Conservation (phyloP, 108 stramenopile genomes). For the Cylindrotheca fusiformis region DNA sequence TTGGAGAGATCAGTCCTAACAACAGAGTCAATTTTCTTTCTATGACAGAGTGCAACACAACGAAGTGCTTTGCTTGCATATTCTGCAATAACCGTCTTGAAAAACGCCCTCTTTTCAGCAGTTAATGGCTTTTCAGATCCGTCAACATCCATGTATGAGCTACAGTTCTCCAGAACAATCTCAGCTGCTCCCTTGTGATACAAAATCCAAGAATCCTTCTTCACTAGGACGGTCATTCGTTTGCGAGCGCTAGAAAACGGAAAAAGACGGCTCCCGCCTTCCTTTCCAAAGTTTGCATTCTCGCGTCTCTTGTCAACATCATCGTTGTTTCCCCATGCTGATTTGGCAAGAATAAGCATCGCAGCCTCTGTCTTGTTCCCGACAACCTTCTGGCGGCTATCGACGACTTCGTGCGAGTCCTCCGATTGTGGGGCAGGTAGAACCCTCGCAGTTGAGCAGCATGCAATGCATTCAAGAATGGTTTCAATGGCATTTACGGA, state of each 20-base stretch:
- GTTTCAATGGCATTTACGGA: slow-evolving; percentile 34
- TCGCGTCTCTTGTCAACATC: slow-evolving; percentile 50
- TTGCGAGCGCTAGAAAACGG: slow-evolving; percentile 64
- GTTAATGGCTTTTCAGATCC: slow-evolving; percentile 56
- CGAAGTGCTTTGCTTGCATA: slow-evolving; percentile 60
- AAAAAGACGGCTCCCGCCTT: slow-evolving; percentile 61
- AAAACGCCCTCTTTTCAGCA: slow-evolving; percentile 41
- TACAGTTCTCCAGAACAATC: slow-evolving; percentile 53
- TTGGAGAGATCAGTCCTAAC: slow-evolving; percentile 19
- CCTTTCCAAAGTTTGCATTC: slow-evolving; percentile 51
- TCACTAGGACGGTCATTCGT: slow-evolving; percentile 70
- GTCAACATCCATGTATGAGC: slow-evolving; percentile 50
- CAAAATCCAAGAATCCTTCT: slow-evolving; percentile 38
- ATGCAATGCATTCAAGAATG: slow-evolving; percentile 58
- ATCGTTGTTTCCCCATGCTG: slow-evolving; percentile 41
- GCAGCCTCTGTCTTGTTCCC: slow-evolving; percentile 81
- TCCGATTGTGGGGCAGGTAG: slow-evolving; percentile 25
- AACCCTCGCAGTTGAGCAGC: slow-evolving; percentile 61
- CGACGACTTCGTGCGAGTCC: slow-evolving; percentile 30
- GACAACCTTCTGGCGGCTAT: slow-evolving; percentile 44
- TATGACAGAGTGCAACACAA: slow-evolving; percentile 66
- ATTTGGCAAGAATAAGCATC: slow-evolving; percentile 51
- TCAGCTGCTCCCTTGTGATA: slow-evolving; percentile 82
- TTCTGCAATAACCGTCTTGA: slow-evolving; percentile 39
- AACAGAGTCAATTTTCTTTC: slow-evolving; percentile 38